These are phyloP conservation scores for Tothia fuscella DNA, from an alignment of 2,329 filamentous ascomycete genomes.

Conservation along the genomic window DNA sequence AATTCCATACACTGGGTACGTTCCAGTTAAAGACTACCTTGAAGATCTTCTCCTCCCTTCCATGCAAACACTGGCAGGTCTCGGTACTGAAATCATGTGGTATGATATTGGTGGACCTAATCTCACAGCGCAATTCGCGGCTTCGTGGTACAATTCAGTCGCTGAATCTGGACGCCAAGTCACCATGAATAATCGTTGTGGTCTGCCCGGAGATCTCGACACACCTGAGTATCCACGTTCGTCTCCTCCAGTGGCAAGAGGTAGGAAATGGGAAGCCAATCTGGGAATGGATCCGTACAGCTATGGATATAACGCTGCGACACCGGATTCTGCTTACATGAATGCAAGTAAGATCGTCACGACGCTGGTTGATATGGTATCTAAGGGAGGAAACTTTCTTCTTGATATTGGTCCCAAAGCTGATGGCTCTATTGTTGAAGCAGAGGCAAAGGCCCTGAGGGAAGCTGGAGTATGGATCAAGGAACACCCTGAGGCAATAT, in stretches of 20 bases:
- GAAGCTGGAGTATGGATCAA: slow-evolving; percentile 44
- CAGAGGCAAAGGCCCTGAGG: slow-evolving; percentile 36
- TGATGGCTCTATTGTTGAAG: slow-evolving; percentile 40
- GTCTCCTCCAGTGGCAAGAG: slow-evolving; percentile 22
- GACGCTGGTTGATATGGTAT: slow-evolving; percentile 40
- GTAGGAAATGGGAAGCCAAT: slow-evolving; percentile 49
- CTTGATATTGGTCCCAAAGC: slow-evolving; percentile 45
- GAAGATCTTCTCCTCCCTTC: slow-evolving; percentile 31
- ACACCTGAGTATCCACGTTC: slow-evolving; percentile 49
- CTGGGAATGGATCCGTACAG: slow-evolving; percentile 48
- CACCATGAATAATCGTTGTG: slow-evolving; percentile 45
- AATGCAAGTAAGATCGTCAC: slow-evolving; percentile 37
- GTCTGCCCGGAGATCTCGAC: slow-evolving; percentile 45
- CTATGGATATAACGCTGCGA: slow-evolving; percentile 49
- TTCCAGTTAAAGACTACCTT: slow-evolving; percentile 30
- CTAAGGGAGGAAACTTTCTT: slow-evolving; percentile 45
- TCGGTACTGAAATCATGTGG: slow-evolving; percentile 37
- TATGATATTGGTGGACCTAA: slow-evolving; percentile 36
- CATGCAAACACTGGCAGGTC: slow-evolving; percentile 31
- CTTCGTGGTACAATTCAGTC: slow-evolving; percentile 31
- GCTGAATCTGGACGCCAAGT: slow-evolving; percentile 35
- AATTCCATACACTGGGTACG: slow-evolving; percentile 32
- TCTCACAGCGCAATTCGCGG: slow-evolving; percentile 30
- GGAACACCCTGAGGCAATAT: slow-evolving; percentile 42
- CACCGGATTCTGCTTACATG: slow-evolving; percentile 38